Conservation (phyloP, 1,284 basidiomycete species). For the Uromyces viciae-fabae region DNA sequence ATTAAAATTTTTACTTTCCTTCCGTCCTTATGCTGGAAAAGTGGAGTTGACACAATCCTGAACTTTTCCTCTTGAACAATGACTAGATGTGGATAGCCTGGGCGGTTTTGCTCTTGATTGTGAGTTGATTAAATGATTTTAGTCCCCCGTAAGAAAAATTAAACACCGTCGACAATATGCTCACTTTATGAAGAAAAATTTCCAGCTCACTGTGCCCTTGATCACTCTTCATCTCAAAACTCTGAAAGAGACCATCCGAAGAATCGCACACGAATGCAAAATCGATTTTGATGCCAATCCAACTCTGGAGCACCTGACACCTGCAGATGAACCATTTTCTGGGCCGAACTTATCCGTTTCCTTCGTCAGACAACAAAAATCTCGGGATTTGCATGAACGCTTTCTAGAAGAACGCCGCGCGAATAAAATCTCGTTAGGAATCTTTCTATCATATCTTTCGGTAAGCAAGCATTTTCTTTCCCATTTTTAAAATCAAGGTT, state of each 20-base stretch:
- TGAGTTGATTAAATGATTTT: not conserved
- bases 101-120: slow-evolving; percentile 14
- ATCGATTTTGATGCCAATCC: slow-evolving; percentile 16
- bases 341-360: not conserved
- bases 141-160: not conserved
- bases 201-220: slow-evolving; percentile 24
- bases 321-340: slow-evolving; percentile 19
- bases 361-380: slow-evolving; percentile 11
- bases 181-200: too few species aligned
- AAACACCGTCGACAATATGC: too few species aligned
- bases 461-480: too few species aligned
- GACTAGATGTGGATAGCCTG: slow-evolving; percentile 24
- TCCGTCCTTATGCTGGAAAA: too few species aligned
- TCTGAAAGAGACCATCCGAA: slow-evolving; percentile 18
- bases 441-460: slow-evolving; percentile 28
- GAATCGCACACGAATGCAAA: slow-evolving; percentile 8
- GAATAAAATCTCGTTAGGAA: slow-evolving; percentile 25
- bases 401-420: slow-evolving; percentile 18
- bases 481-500: too few species aligned
- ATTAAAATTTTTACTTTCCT: too few species aligned
- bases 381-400: not conserved
- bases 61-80: not conserved
- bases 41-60: too few species aligned
- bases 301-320: not conserved
- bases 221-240: slow-evolving; percentile 19